These are phyloP conservation scores for Botrytis pseudocinerea DNA, from an alignment of 2,329 filamentous ascomycete species.

Conservation along the genomic window DNA sequence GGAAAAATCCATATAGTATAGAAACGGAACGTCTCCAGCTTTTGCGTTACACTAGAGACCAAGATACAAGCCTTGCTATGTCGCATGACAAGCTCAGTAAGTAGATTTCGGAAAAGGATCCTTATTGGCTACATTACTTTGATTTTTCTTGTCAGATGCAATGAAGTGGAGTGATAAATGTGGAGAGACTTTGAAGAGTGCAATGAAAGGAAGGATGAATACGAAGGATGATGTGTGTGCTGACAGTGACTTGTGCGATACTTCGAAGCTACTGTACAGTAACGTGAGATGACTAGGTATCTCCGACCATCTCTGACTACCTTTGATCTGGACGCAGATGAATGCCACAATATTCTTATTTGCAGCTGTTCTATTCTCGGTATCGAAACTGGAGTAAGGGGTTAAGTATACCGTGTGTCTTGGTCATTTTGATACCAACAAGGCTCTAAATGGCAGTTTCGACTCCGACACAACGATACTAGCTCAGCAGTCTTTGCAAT, in stretches of 20 bases:
- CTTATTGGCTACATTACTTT: not conserved
- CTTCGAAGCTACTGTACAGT: slow-evolving; percentile 16
- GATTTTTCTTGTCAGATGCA: slow-evolving; percentile 1
- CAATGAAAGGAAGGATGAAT: slow-evolving; percentile 20
- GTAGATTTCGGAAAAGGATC: not conserved
- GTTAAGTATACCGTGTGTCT: not conserved
- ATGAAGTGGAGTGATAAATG: not conserved
- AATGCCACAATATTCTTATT: slow-evolving; percentile 13
- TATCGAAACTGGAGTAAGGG: not conserved
- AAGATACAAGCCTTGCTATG: slow-evolving; percentile 8
- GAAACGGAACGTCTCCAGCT: slow-evolving; percentile 19
- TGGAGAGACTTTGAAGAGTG: not conserved
- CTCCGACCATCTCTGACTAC: not conserved
- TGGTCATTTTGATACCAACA: not conserved
- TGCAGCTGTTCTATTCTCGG: slow-evolving; percentile 7
- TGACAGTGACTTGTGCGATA: slow-evolving; percentile 10
- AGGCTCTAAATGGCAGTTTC: not conserved
- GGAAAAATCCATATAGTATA: not conserved
- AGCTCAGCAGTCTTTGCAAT: not conserved
- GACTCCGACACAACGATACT: not conserved
- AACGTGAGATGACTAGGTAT: slow-evolving; percentile 2
- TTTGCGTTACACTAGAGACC: not conserved
- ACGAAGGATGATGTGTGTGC: slow-evolving; percentile 16
- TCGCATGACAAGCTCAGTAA: not conserved
- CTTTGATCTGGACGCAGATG: not conserved